These are phyloP conservation scores for Eimeria necatrix DNA, from an alignment of 169 alveolate species.

Conservation along the genomic window DNA sequence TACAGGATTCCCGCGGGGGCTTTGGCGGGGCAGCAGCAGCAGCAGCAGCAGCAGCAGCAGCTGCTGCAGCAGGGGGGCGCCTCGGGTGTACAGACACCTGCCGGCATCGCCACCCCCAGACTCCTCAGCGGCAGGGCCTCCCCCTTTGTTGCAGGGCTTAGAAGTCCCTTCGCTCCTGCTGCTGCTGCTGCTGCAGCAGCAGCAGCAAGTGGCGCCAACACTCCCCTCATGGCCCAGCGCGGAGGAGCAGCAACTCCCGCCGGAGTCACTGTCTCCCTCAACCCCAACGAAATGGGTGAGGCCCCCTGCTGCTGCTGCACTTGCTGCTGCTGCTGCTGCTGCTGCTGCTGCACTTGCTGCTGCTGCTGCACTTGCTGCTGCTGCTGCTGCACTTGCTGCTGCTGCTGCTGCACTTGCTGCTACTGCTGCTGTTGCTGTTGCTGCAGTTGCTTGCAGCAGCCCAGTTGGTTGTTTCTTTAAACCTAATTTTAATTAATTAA, in stretches of 20 bases:
- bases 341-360: neutral
- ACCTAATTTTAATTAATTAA: too few species aligned
- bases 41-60: neutral
- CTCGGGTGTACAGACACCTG: slow-evolving; percentile 72
- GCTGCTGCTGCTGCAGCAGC: slow-evolving; percentile 6
- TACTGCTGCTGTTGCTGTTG: neutral
- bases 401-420: neutral
- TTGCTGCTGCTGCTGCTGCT: neutral
- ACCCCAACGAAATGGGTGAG: slow-evolving; percentile 79
- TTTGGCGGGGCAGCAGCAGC: slow-evolving; percentile 27
- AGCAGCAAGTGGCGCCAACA: slow-evolving; percentile 64
- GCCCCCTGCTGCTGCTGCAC: neutral
- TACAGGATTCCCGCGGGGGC: slow-evolving; percentile 52
- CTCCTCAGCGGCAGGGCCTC: slow-evolving; percentile 42
- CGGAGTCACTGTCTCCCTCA: slow-evolving; percentile 73
- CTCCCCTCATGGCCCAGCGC: slow-evolving; percentile 1
- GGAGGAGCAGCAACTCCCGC: slow-evolving; percentile 62
- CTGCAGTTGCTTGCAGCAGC: neutral
- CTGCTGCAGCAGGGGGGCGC: neutral
- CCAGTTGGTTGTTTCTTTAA: neutral
- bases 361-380: neutral
- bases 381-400: neutral
- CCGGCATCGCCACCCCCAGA: slow-evolving; percentile 57
- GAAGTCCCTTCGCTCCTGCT: slow-evolving; percentile 45
- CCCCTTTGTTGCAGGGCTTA: slow-evolving; percentile 49